Evolutionary conservation across 352 stramenopile species (phyloP).

Genomic region (Pythium plurisporium): DNA sequence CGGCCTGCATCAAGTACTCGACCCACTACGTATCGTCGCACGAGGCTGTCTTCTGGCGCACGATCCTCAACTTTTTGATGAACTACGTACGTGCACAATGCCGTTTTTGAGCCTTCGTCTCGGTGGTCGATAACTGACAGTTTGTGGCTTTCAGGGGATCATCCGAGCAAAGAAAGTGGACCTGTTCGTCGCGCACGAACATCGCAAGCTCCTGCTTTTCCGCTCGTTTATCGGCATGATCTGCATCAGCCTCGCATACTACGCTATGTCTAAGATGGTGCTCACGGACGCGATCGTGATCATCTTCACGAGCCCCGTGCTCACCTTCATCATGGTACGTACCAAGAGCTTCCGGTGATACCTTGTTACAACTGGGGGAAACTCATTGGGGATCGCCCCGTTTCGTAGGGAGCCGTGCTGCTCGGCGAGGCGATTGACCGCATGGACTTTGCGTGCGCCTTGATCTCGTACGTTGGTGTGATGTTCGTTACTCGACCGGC

Average conservation of each 20-base stretch:
- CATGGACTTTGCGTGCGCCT: slow-evolving; percentile 35
- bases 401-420: slow-evolving; percentile 33
- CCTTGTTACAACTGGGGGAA: not conserved
- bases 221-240: slow-evolving; percentile 51
- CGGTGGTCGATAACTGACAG: not conserved
- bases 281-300: slow-evolving; percentile 63
- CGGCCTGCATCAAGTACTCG: slow-evolving; percentile 57
- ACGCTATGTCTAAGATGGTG: slow-evolving; percentile 67
- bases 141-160: slow-evolving; percentile 24
- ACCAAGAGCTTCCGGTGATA: not conserved
- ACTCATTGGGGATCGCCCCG: too few relatives aligned
- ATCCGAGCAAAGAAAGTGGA: slow-evolving; percentile 33
- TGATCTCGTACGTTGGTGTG: slow-evolving; percentile 49
- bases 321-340: slow-evolving; percentile 55
- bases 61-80: slow-evolving; percentile 37
- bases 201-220: slow-evolving; percentile 38
- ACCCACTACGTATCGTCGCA: slow-evolving; percentile 50
- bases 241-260: slow-evolving; percentile 50
- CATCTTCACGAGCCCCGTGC: slow-evolving; percentile 58
- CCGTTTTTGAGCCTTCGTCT: not conserved
- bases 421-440: slow-evolving; percentile 45
- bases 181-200: slow-evolving; percentile 30
- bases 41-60: slow-evolving; percentile 59
- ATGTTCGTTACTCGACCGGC: slow-evolving; percentile 52
- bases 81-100: slow-evolving; percentile 39